phyloP scores from a whole-genome alignment of 169 alveolate species.

The Eimeria falciformis region DNA sequence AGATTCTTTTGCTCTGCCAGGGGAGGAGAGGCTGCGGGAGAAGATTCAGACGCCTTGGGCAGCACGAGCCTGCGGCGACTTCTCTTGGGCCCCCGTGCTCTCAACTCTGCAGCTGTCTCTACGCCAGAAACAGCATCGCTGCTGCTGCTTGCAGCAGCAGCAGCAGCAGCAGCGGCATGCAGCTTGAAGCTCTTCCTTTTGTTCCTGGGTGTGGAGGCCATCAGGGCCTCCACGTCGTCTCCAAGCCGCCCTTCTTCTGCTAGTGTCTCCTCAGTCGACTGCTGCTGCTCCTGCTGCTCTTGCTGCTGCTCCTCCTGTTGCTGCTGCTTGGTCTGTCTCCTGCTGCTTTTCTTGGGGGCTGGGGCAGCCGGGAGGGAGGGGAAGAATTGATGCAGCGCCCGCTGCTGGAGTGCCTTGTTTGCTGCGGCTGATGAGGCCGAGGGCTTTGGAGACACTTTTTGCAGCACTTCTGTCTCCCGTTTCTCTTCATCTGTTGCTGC shows the following conservation, averaged over 20 bases:
- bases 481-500: too few species aligned
- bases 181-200: constrained; percentile 11
- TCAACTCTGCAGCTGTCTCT: background rate
- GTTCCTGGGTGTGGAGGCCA: constrained; percentile 15
- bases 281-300: constrained; percentile 39
- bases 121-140: background rate
- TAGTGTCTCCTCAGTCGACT: background rate
- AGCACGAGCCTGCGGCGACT: constrained; percentile 53
- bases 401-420: constrained; percentile 46
- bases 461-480: too few species aligned
- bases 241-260: constrained; percentile 5
- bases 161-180: background rate
- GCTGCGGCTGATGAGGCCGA: too few species aligned
- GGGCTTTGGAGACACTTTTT: too few species aligned
- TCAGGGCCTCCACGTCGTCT: background rate
- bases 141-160: constrained; percentile 41
- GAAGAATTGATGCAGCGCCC: constrained; percentile 55
- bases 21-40: constrained; percentile 44
- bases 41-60: background rate
- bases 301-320: constrained; percentile 39
- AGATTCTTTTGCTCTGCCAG: background rate
- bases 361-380: constrained; percentile 46
- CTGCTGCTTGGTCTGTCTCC: constrained; percentile 25
- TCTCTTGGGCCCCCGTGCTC: constrained; percentile 3
- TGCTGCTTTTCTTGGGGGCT: background rate